These are phyloP conservation scores for Cinnamomum chago DNA, from an alignment of 164 flowering plant genomes.

Conservation along the genomic window DNA sequence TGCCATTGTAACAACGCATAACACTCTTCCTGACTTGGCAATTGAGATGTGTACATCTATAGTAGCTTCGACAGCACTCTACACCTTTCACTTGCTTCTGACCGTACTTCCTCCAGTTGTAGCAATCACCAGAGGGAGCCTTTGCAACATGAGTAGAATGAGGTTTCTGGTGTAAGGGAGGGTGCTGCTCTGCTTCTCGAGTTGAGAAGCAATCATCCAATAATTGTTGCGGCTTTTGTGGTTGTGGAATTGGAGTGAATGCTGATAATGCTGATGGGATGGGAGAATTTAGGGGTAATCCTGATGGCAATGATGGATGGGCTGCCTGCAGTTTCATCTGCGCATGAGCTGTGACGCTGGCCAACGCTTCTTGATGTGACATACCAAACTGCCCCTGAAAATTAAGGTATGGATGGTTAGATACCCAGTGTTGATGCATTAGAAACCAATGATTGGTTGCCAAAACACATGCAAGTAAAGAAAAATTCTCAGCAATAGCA, in stretches of 20 bases:
- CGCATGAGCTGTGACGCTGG: slow-evolving; percentile 24
- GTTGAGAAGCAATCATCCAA: slow-evolving; percentile 10
- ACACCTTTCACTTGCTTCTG: slow-evolving; percentile 84
- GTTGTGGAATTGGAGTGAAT: slow-evolving; percentile 25
- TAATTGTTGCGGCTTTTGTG: slow-evolving; percentile 15
- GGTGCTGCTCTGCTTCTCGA: slow-evolving; percentile 19
- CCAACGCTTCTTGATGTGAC: slow-evolving; percentile 30
- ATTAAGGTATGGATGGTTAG: not conserved
- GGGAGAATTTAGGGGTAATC: slow-evolving; percentile 34
- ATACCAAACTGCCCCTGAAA: slow-evolving; percentile 30
- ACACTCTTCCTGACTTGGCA: slow-evolving; percentile 74
- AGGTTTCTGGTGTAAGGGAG: slow-evolving; percentile 16
- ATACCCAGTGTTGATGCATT: not conserved
- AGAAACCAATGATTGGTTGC: not conserved
- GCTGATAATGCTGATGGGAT: slow-evolving; percentile 33
- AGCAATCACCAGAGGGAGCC: slow-evolving; percentile 59
- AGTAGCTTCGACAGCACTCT: slow-evolving; percentile 75
- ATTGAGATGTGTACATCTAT: slow-evolving; percentile 57
- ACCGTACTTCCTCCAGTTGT: slow-evolving; percentile 92
- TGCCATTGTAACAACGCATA: slow-evolving; percentile 49
- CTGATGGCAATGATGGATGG: slow-evolving; percentile 26
- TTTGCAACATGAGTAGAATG: slow-evolving; percentile 23
- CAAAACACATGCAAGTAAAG: not conserved
- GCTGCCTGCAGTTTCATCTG: slow-evolving; percentile 21
- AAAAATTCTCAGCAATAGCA: not conserved